Evolutionary conservation across 495 filamentous ascomycete genomes (phyloP), one percentile per base, ranked within the genome.

Genomic region (Elasticomyces elasticus): DNA sequence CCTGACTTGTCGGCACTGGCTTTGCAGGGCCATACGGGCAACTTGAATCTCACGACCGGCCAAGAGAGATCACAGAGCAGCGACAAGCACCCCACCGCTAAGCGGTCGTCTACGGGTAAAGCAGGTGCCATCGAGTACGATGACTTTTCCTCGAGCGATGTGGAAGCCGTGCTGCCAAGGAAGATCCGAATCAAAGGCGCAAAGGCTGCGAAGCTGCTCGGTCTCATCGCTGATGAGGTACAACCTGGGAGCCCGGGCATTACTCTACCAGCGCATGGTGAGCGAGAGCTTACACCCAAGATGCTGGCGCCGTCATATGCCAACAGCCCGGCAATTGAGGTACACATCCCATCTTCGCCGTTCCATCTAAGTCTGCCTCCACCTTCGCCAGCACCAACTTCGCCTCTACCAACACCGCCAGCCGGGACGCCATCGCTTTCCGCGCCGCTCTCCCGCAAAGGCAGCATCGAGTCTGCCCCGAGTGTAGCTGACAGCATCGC

Each of bases 161-260:
- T 37, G 3, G 55, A 52, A 9, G 25, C 13, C 2, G 25, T 24
- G 15, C 35, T 35, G 19, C 47, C 42, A 11, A 33, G 23, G 15
- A 33, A 44, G 19, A 45, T 48, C 24, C 55, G 55, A 25, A 58
- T 58, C 55, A 58, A 58, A 20, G 55, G 55, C 42, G 55, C 55
- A 9, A 58, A 58, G 47, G 55, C 55, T 9, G 55, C 55, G 27
- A 58, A 58, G 38, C 30, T 58, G 24, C 55, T 58, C n/a, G 55
- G 55, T n/a, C 43, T 58, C 9, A 23, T 56, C 23, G 25, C 5
- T 3, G 49, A 58, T 17, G 28, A 19, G 23, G 47, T 13, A n/a
- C 11, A 23, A 5, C 37, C 47, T n/a, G 54, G 47, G n/a, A 50
- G 47, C 26, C 35, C 47, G 15, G 35, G 33, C 4, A 56, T 56